These are phyloP conservation scores for Trichoderma harzianum DNA, from an alignment of 2,329 filamentous ascomycete species.

Conservation along the genomic window DNA sequence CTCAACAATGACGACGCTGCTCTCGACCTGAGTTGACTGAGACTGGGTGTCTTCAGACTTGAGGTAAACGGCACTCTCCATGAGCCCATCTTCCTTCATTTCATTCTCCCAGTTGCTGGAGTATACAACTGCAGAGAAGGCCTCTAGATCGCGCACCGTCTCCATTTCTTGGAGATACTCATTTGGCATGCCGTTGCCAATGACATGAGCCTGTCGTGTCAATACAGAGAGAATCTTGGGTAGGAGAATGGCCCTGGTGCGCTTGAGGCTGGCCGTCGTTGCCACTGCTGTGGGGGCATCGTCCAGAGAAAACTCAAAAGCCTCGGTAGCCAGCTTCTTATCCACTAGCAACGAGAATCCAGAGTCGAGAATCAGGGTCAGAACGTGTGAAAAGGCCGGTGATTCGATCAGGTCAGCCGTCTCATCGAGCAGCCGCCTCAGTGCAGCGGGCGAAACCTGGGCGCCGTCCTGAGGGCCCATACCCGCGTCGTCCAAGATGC, in stretches of 20 bases:
- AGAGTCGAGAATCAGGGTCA: slow-evolving; percentile 81
- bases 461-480: slow-evolving; percentile 33
- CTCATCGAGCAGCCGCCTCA: slow-evolving; percentile 87
- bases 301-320: slow-evolving; percentile 59
- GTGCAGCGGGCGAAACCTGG: slow-evolving; percentile 50
- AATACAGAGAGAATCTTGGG: slow-evolving; percentile 88
- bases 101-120: slow-evolving; percentile 76
- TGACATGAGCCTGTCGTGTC: slow-evolving; percentile 83
- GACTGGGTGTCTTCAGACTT: slow-evolving; percentile 27
- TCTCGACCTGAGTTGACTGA: slow-evolving; percentile 33
- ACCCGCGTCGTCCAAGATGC: slow-evolving; percentile 59
- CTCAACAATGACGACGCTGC: slow-evolving; percentile 55
- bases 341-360: slow-evolving; percentile 83
- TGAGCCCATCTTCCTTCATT: slow-evolving; percentile 49
- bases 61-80: slow-evolving; percentile 38
- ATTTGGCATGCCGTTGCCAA: slow-evolving; percentile 74
- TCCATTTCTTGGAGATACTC: slow-evolving; percentile 75
- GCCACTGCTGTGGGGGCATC: slow-evolving; percentile 37
- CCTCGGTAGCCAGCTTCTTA: slow-evolving; percentile 71
- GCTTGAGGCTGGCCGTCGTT: slow-evolving; percentile 50
- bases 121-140: slow-evolving; percentile 83
- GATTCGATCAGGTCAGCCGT: slow-evolving; percentile 95
- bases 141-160: slow-evolving; percentile 69
- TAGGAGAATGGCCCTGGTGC: slow-evolving; percentile 64
- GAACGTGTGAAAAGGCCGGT: slow-evolving; percentile 81